Base-by-base conservation (phyloP, 2,329 filamentous ascomycete species). In the Exserohilum rostratum region DNA sequence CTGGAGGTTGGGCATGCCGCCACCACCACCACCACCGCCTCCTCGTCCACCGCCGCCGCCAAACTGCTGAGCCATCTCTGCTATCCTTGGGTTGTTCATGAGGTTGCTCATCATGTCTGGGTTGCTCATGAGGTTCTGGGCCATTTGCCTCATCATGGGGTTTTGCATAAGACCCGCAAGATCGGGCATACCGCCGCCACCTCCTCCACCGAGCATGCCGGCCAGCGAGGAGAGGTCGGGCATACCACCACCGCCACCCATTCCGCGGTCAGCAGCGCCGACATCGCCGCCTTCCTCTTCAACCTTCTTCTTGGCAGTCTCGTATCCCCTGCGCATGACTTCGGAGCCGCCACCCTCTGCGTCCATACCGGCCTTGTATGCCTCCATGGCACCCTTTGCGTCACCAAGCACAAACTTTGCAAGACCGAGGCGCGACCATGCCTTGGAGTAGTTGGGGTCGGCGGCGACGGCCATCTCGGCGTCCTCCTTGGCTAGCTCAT, bases 81-180 rank as follows among this genome's bases (percentile, higher is more conserved):
- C 85, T 58, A 98, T 79, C 58, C 88, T 85, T 3, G 95, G 95
- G 81, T 99, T 98, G 82, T 82, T 91, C 93, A 99, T 96, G 54
- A 99, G 78, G 75, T 92, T 95, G 73, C 82, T 85, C 86, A 98
- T 89, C 81, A 93, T 87, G 9, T 96, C 90, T 0, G 95, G 95
- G 79, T 99, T 97, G 79, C 87, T 91, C 95, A 98, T 98, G 50
- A 99, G 78, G 77, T 91, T 96, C 81, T 97, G 91, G 4, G 95
- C 95, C 92, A 98, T 97, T 79, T 85, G 90, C 46, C 92, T 87
- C 79, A 99, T 96, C 95, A 98, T 98, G 51, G 95, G 95, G 81
- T 98, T 99, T 82, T 82, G 62, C 66, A 70, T 72, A 33, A 72
- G 60, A n/a, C 66, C 60, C 15, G 85, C 79, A 20, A 99, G 81